These are phyloP conservation scores for Neurospora sp. DNA, from an alignment of 495 filamentous ascomycete species.

Conservation along the genomic window DNA sequence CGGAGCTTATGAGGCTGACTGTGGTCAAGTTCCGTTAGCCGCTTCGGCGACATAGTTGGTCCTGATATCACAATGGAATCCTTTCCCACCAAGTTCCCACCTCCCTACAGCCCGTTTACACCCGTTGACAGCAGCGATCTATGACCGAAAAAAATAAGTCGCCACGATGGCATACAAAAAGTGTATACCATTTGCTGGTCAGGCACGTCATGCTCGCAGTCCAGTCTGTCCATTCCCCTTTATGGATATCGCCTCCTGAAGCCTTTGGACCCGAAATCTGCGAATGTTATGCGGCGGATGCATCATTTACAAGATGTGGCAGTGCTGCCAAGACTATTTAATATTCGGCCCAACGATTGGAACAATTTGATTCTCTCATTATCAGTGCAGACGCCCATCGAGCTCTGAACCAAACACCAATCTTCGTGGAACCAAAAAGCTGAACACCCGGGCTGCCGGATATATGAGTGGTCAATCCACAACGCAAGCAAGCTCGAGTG, in stretches of 20 bases:
- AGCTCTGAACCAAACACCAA: not conserved
- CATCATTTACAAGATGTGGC: not conserved
- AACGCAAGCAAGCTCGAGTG: not conserved
- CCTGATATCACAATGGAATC: not conserved
- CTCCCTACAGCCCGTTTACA: no score
- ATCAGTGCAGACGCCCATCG: not conserved
- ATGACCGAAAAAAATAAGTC: not conserved
- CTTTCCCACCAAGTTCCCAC: not conserved
- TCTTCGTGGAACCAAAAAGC: not conserved
- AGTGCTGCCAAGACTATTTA: not conserved
- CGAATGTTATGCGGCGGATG: not conserved
- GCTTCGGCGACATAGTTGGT: not conserved
- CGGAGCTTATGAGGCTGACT: not conserved
- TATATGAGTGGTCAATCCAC: not conserved
- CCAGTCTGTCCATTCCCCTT: not conserved
- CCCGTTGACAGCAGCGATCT: not conserved
- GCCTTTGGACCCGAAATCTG: not conserved
- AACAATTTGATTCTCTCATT: not conserved
- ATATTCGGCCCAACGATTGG: not conserved
- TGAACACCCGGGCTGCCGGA: not conserved
- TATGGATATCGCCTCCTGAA: not conserved
- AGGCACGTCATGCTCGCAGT: not conserved
- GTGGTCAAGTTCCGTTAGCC: not conserved
- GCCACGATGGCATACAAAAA: not conserved
- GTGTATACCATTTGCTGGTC: not conserved